phyloP scores from a whole-genome alignment of 2,329 filamentous ascomycete genomes.

The Elsinoe necatrix region DNA sequence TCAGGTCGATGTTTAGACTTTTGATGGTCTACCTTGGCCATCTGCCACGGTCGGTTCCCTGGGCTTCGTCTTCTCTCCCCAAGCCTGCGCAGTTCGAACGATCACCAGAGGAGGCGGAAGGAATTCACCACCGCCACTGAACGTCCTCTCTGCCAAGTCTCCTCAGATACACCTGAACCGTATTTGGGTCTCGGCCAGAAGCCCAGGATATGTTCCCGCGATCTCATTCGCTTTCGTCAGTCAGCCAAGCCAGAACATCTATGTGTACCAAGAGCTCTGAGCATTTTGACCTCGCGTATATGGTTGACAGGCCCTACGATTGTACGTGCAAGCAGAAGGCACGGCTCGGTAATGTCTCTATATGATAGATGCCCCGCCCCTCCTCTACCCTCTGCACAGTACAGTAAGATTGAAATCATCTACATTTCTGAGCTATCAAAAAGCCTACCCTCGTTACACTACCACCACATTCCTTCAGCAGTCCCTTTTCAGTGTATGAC shows the following conservation, averaged over 20 bases:
- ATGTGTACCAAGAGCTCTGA: not conserved
- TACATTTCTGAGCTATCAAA: slow-evolving; percentile 7
- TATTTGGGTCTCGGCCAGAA: too few species aligned
- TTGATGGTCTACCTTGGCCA: too few species aligned
- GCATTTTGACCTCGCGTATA: not conserved
- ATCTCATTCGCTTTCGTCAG: not conserved
- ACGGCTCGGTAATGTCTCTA: slow-evolving; percentile 4
- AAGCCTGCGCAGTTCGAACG: not conserved
- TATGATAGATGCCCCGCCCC: slow-evolving; percentile 4
- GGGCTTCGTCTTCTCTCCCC: not conserved
- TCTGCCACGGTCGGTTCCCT: not conserved
- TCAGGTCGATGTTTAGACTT: too few species aligned
- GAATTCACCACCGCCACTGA: too few species aligned
- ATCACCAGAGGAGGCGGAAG: not conserved
- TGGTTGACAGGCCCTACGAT: not conserved
- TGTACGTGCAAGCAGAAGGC: not conserved
- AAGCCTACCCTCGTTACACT: slow-evolving; percentile 3
- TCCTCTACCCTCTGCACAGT: not conserved
- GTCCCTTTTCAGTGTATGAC: slow-evolving; percentile 4
- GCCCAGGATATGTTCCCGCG: not conserved
- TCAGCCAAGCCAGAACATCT: not conserved
- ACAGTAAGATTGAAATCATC: slow-evolving; percentile 6
- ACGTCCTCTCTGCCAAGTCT: not conserved
- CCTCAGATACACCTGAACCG: too few species aligned
- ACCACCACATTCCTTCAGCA: slow-evolving; percentile 8